Evolutionary conservation across 2,329 filamentous ascomycete genomes (phyloP), one percentile per base, ranked within the genome.

Genomic region (Nemania bipapillata): DNA sequence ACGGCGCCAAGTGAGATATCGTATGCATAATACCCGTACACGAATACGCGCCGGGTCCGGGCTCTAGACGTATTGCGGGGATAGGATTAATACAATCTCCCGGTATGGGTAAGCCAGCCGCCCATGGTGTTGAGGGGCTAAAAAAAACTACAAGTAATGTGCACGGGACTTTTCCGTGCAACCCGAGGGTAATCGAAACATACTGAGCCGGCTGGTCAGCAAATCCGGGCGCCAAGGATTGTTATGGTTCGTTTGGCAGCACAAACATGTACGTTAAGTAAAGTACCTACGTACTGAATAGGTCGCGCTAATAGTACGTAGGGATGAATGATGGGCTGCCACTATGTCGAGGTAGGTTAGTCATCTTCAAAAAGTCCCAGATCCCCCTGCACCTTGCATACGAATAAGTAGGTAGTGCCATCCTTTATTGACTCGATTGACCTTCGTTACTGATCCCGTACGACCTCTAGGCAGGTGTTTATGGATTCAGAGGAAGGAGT

Each of bases 21-120:
- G 47, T 55, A 54, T 54, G 28, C 47, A 40, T 30, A 30, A 26
- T n/a, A 37, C 20, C 28, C 60, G 47, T 45, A 50, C 24, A 54
- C 52, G 60, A 63, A 63, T 56, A 63, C 42, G 40, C 6, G 20
- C 50, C 8, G 22, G 17, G 22, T 42, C 45, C 42, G 5, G 3
- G 6, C 28, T 52, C 22, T 5, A 12, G 2, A 12, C 1, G 50
- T n/a, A 26, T n/a, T 22, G 59, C 42, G 60, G 60, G 7, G 60
- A 32, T 28, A 4, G 12, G 28, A 26, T 26, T 45, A 45, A n/a
- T n/a, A 3, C 15, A n/a, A 7, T 45, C 35, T 12, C 35, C 35
- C 4, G 35, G 35, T 12, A 12, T 12, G 3, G 7, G 35, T 40
- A 40, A 15, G 35, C 11, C 5, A 35, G 32, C 35, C 7, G 12